phyloP scores from a whole-genome alignment of 805 yeast species.

The Peterozyma xylosa region DNA sequence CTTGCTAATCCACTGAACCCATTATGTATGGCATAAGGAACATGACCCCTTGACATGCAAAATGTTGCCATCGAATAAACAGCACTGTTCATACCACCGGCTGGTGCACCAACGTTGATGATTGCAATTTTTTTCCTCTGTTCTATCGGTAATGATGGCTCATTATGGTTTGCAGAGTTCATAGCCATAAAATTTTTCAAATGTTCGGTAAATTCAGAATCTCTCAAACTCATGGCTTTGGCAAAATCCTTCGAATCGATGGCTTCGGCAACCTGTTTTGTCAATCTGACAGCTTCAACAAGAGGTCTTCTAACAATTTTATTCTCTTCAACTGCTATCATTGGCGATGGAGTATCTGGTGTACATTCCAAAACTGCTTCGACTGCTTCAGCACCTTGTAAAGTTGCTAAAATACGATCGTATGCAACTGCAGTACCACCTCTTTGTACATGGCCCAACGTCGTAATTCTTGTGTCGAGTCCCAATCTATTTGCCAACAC shows the following conservation, averaged over 20 bases:
- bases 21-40: conserved; percentile 61
- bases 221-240: conserved; percentile 64
- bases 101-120: conserved; percentile 74
- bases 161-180: conserved; percentile 60
- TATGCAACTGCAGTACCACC: conserved; percentile 78
- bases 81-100: conserved; percentile 75
- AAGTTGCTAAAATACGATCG: conserved; percentile 64
- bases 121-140: conserved; percentile 60
- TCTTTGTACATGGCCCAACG: conserved; percentile 75
- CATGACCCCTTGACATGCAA: conserved; percentile 72
- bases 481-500: conserved; percentile 61
- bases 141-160: conserved; percentile 46
- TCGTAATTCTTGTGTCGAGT: conserved; percentile 70
- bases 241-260: conserved; percentile 60
- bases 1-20: conserved; percentile 68
- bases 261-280: conserved; percentile 67
- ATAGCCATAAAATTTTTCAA: conserved; percentile 56
- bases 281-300: conserved; percentile 65
- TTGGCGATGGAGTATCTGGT: conserved; percentile 70
- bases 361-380: conserved; percentile 62
- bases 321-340: conserved; percentile 69
- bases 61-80: conserved; percentile 67
- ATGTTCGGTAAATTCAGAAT: conserved; percentile 61
- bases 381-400: conserved; percentile 81
- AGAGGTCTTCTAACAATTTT: conserved; percentile 61